Percentiles rank a stretch among this genome's conserved stretches.
phyloP scores from a whole-genome alignment of 1,284 basidiomycete species.

The Puccinia brachypodii region DNA sequence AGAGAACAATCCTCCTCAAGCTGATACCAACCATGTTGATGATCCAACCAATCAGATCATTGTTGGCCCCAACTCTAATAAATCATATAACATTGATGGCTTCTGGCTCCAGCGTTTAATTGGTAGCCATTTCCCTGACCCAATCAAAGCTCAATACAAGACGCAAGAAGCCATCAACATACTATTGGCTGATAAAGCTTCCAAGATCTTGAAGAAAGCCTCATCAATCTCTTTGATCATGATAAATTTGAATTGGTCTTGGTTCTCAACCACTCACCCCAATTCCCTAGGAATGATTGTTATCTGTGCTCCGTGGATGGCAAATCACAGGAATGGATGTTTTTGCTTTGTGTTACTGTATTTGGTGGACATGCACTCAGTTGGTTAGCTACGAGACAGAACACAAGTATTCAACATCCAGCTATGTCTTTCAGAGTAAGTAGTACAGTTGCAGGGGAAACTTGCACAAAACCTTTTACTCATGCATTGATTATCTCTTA shows the following conservation, averaged over 20 bases:
- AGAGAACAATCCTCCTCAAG: conserved; percentile 69
- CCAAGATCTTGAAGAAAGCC: conserved; percentile 91
- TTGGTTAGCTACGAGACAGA: conserved; percentile 91
- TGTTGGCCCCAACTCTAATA: conserved; percentile 53
- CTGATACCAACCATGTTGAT: conserved; percentile 57
- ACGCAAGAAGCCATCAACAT: conserved; percentile 80
- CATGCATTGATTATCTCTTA: background rate
- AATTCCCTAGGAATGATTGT: conserved; percentile 51
- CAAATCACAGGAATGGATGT: conserved; percentile 65
- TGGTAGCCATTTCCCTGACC: conserved; percentile 84
- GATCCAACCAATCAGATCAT: conserved; percentile 61
- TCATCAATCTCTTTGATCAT: conserved; percentile 97
- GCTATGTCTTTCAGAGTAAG: conserved; percentile 58
- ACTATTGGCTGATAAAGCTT: conserved; percentile 79
- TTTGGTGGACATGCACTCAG: conserved; percentile 85
- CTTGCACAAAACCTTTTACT: background rate
- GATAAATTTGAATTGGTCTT: conserved; percentile 82
- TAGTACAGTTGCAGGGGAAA: background rate
- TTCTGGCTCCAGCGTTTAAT: conserved; percentile 99
- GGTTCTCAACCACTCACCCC: no score
- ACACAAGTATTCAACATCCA: conserved; percentile 69
- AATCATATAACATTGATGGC: conserved; percentile 83
- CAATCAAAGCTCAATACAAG: conserved; percentile 89
- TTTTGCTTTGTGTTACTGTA: conserved; percentile 81
- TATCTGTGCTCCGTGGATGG: conserved; percentile 49